Evolutionary conservation across 768 basidiomycete genomes (phyloP), one percentile per base, ranked within the genome.

Genomic region (Phylloporus sp.): DNA sequence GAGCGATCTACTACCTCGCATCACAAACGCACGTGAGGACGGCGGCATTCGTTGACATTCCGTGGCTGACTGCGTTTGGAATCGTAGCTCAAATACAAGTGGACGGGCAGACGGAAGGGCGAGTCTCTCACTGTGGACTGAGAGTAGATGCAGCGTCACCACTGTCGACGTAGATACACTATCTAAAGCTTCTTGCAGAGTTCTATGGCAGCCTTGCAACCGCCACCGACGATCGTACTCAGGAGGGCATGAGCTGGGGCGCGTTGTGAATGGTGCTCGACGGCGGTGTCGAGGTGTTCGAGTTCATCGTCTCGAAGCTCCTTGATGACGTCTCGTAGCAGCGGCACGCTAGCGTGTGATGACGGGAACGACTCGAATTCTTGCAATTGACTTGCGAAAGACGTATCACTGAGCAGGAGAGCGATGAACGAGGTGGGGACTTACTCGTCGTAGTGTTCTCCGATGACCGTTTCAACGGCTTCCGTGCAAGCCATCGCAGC

Each of bases 401-500:
- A 13, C 41, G 28, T 35, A 23, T 61, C n/a, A n/a, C n/a, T n/a
- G 10, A 58, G 52, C 44, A 26, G 31, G 27, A 20, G 15, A 13
- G 26, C 2, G 20, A 14, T n/a, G n/a, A n/a, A n/a, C n/a, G 38
- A 32, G 23, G 17, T 13, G 42, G 29, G 36, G 44, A 77, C 90
- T 62, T 63, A 95, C 94, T 96, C 92, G 64, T 97, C 90, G 59
- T 98, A 98, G 67, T 98, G 94, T 66, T 98, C 94, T 32, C 94
- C 94, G 42, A 98, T 98, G 46, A 91, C 91, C 0, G 94, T 96
- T 66, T 98, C 94, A 17, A 98, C 93, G 0, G 94, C 94, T 65
- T 98, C 94, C 0, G 94, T 98, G 59, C 94, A 97, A 6, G 94
- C 94, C 94, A 98, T 98, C 1, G 94, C 92, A 11, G 93, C 91